phyloP scores from a whole-genome alignment of 2,329 filamentous ascomycete species.

The Dendryphion nanum region DNA sequence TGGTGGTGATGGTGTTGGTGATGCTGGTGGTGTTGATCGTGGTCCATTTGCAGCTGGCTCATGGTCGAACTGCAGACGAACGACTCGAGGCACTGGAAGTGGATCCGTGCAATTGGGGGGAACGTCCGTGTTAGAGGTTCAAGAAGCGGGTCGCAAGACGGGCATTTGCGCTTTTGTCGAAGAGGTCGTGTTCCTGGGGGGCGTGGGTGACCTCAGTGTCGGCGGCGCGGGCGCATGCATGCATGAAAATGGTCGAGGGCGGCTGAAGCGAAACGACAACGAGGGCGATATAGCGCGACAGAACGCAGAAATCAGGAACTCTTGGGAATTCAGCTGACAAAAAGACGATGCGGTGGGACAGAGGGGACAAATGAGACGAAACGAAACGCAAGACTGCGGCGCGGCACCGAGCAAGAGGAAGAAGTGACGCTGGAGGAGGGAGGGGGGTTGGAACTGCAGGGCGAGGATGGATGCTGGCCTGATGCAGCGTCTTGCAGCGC shows the following conservation, averaged over 20 bases:
- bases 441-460: slow-evolving; percentile 32
- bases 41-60: slow-evolving; percentile 44
- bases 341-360: slow-evolving; percentile 23
- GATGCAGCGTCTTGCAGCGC: slow-evolving; percentile 30
- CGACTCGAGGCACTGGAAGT: slow-evolving; percentile 8
- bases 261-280: slow-evolving; percentile 35
- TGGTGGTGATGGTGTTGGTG: slow-evolving; percentile 19
- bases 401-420: slow-evolving; percentile 9
- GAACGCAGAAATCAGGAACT: slow-evolving; percentile 1
- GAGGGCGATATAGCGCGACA: slow-evolving; percentile 21
- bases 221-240: slow-evolving; percentile 41
- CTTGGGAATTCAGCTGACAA: slow-evolving; percentile 25
- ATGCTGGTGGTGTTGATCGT: slow-evolving; percentile 38
- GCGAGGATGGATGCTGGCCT: slow-evolving; percentile 26
- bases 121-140: slow-evolving; percentile 29
- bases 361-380: slow-evolving; percentile 15
- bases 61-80: slow-evolving; percentile 26
- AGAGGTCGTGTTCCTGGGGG: slow-evolving; percentile 26
- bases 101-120: slow-evolving; percentile 22
- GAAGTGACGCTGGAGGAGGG: slow-evolving; percentile 2
- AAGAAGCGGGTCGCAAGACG: slow-evolving; percentile 21
- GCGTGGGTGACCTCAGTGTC: slow-evolving; percentile 29
- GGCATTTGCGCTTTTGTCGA: slow-evolving; percentile 29
- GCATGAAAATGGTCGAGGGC: slow-evolving; percentile 25
- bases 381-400: slow-evolving; percentile 15